Base-by-base conservation (phyloP, 2,329 filamentous ascomycete genomes). In the Arachnomyces sp. region DNA sequence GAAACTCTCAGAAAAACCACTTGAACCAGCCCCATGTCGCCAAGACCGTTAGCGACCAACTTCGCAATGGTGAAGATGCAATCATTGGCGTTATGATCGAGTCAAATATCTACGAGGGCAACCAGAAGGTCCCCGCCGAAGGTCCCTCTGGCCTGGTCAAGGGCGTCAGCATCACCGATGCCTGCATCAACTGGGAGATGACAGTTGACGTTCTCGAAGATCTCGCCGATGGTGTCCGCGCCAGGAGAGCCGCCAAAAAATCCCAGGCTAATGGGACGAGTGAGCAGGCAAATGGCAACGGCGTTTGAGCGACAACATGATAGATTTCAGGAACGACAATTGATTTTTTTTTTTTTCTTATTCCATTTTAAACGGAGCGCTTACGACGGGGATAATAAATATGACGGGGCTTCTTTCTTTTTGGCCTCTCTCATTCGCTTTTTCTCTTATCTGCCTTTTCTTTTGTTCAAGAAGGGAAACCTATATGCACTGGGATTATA, bases 11-110 rank as follows among this genome's bases (percentile, higher is more conserved):
- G 66, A 98, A 98, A 73, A 81, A 96, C 72, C 90, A 96, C 73
- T 82, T 84, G 57, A 98, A 98, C 69, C 90, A 98, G 71, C 92
- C 92, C 55, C 84, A 90, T 68, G 90, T 96, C 33, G 88, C 90
- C 49, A 78, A 84, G 62, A 75, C 74, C 38, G 72, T 98, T 45
- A 83, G 77, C 25, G 86, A 94, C 40, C 90, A 98, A 71, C 74
- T 98, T 49, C 80, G 84, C 38, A 81, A 84, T 49, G 90, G 90
- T 44, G 86, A 98, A 71, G 82, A 78, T 44, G 82, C 79, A 49
- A 94, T 98, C 55, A 78, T 96, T 50, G 92, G 89, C 61, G 87
- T 96, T 59, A 98, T 98, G 90, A 94, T 98, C 54, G 90, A 98
- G 73, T 95, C 87, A 59, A 90, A 96, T 69, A 90, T 96, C 73